Evolutionary conservation across 2,329 filamentous ascomycete genomes (phyloP).

Genomic region (Fusarium armeniacum): DNA sequence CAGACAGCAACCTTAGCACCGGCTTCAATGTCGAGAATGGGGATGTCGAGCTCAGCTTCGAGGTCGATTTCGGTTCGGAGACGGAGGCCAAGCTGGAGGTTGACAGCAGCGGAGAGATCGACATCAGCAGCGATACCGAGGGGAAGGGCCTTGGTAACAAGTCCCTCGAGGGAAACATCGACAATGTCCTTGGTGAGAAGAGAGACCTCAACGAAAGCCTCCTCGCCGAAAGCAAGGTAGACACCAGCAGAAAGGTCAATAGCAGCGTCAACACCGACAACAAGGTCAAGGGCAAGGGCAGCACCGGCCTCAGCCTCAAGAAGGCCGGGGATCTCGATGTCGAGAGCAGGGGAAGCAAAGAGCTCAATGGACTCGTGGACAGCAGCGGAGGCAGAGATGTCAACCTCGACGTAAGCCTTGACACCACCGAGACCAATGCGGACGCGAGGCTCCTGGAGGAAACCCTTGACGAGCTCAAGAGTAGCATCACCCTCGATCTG

Average conservation of each 20-base stretch:
- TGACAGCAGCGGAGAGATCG: conserved; percentile 59
- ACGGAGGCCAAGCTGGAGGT: conserved; percentile 64
- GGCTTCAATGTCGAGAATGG: conserved; percentile 53
- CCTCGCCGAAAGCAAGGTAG: conserved; percentile 65
- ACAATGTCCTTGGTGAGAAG: conserved; percentile 57
- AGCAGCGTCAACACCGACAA: conserved; percentile 62
- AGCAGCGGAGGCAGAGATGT: conserved; percentile 60
- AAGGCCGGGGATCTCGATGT: conserved; percentile 60
- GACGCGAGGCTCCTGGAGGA: conserved; percentile 58
- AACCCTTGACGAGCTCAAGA: conserved; percentile 59
- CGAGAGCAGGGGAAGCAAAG: conserved; percentile 56
- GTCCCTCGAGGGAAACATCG: conserved; percentile 59
- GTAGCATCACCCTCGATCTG: conserved; percentile 65
- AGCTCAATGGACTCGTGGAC: conserved; percentile 67
- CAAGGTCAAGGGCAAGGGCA: conserved; percentile 65
- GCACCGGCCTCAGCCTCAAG: conserved; percentile 57
- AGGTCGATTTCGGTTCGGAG: conserved; percentile 63
- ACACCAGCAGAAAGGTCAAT: conserved; percentile 63
- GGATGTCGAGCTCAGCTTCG: conserved; percentile 51
- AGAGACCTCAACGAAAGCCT: conserved; percentile 58
- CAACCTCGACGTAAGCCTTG: conserved; percentile 66
- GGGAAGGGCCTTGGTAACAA: conserved; percentile 48
- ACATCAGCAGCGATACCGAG: conserved; percentile 46
- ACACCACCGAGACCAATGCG: conserved; percentile 64
- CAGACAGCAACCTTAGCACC: conserved; percentile 63